phyloP scores from a whole-genome alignment of 257 asterid species.

The Leonotis leonurus region DNA sequence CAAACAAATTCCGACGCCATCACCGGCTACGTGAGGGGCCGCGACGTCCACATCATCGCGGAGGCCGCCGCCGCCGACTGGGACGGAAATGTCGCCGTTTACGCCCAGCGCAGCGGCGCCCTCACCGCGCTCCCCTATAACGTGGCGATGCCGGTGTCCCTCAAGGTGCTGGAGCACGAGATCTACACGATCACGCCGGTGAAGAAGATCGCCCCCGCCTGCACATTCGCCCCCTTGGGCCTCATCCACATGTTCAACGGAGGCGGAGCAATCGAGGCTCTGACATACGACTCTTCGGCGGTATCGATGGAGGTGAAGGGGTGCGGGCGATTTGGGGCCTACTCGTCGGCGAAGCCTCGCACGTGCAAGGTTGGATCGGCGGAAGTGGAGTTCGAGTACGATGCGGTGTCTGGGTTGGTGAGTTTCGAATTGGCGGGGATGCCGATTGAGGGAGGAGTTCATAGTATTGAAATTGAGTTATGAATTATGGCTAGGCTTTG shows the following conservation, averaged over 20 bases:
- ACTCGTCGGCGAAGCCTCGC: constrained; percentile 55
- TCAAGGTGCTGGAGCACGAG: constrained; percentile 78
- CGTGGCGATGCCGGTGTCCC: constrained; percentile 61
- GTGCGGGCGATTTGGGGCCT: constrained; percentile 66
- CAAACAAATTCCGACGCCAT: constrained; percentile 46
- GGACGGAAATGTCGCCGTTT: constrained; percentile 59
- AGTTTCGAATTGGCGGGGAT: constrained; percentile 44
- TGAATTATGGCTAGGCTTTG: constrained; percentile 25
- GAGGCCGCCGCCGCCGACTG: constrained; percentile 50
- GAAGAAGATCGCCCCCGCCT: constrained; percentile 35
- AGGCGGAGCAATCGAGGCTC: constrained; percentile 70
- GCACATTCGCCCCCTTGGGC: constrained; percentile 63
- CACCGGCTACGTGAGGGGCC: constrained; percentile 55
- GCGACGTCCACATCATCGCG: constrained; percentile 62
- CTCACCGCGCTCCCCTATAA: constrained; percentile 38
- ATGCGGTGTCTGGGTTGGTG: constrained; percentile 49
- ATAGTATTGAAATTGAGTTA: constrained; percentile 45
- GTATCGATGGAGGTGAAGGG: constrained; percentile 61
- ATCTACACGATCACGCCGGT: constrained; percentile 62
- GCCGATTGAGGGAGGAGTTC: constrained; percentile 56
- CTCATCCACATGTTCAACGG: constrained; percentile 76
- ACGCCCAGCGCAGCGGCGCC: constrained; percentile 35
- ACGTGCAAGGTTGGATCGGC: constrained; percentile 34
- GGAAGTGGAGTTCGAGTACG: constrained; percentile 40
- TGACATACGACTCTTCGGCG: constrained; percentile 25